Conservation (phyloP, 2,329 filamentous ascomycete genomes). For the Arthrinium phaeospermum region DNA sequence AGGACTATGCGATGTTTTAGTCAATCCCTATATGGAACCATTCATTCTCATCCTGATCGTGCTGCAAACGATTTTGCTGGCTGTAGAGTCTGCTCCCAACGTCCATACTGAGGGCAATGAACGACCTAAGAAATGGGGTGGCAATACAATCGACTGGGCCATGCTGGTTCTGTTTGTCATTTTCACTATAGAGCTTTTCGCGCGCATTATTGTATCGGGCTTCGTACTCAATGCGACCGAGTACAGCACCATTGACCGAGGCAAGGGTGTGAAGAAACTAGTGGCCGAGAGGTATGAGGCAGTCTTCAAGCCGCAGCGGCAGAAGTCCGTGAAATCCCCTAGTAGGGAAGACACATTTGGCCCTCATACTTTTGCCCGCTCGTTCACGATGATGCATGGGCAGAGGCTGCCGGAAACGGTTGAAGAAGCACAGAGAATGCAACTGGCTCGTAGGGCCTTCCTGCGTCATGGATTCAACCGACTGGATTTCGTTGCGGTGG, state of each 20-base stretch:
- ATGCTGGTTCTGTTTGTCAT: conserved; percentile 84
- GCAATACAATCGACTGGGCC: conserved; percentile 74
- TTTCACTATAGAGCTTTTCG: conserved; percentile 84
- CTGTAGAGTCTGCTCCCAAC: conserved; percentile 77
- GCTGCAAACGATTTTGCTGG: conserved; percentile 84
- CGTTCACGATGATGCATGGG: conserved; percentile 77
- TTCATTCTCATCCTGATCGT: conserved; percentile 87
- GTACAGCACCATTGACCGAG: conserved; percentile 88
- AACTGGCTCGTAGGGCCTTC: conserved; percentile 90
- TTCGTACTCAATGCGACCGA: conserved; percentile 89
- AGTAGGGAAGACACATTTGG: conserved; percentile 52
- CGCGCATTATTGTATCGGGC: conserved; percentile 90
- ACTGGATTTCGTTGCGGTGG: conserved; percentile 89
- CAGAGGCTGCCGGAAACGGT: conserved; percentile 65
- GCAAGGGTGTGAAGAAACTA: conserved; percentile 74
- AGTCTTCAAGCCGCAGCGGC: conserved; percentile 82
- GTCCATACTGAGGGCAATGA: conserved; percentile 69
- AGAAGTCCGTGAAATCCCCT: conserved; percentile 66
- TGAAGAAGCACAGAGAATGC: conserved; percentile 80
- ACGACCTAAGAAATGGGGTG: conserved; percentile 67
- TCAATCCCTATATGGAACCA: conserved; percentile 87
- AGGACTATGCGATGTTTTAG: conserved; percentile 80
- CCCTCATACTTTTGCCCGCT: conserved; percentile 73
- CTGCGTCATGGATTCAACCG: conserved; percentile 95
- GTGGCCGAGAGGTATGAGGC: conserved; percentile 77